Evolutionary conservation across 345 rosid genomes (phyloP).

Genomic region (Hevea brasiliensis): DNA sequence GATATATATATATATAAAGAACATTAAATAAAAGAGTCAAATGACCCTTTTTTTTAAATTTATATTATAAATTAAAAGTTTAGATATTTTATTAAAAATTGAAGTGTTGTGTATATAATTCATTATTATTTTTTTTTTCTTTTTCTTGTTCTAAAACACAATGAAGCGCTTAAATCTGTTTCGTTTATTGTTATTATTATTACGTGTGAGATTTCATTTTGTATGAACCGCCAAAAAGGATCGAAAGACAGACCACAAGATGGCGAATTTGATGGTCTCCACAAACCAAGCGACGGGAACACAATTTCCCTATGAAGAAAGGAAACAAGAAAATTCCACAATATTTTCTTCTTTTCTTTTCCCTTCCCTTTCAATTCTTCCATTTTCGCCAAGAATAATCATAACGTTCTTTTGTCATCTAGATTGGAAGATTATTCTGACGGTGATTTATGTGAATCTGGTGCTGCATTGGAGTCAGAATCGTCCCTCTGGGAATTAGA

Average conservation of each 20-base stretch:
- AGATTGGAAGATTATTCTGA: not conserved
- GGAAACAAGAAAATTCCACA: not conserved
- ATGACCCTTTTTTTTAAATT: no score
- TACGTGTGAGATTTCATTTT: no score
- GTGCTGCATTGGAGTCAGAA: not conserved
- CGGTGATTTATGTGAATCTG: not conserved
- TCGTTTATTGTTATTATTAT: no score
- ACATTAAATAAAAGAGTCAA: no score
- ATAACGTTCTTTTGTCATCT: not conserved
- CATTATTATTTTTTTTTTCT: no score
- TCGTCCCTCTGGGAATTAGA: not conserved
- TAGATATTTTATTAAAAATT: no score
- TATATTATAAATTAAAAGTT: no score
- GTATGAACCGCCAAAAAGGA: slow-evolving; percentile 3
- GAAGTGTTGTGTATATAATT: no score
- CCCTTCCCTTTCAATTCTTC: not conserved
- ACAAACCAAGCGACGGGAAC: slow-evolving; percentile 2
- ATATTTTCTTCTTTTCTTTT: not conserved
- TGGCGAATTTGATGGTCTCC: slow-evolving; percentile 16
- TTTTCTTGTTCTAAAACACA: no score
- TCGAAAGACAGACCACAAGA: not conserved
- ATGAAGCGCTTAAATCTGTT: no score
- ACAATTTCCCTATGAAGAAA: not conserved
- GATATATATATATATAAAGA: no score
- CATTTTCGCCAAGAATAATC: not conserved